Conservation (phyloP, 139 green algal genomes). For the Raphidocelis subcapitata region DNA sequence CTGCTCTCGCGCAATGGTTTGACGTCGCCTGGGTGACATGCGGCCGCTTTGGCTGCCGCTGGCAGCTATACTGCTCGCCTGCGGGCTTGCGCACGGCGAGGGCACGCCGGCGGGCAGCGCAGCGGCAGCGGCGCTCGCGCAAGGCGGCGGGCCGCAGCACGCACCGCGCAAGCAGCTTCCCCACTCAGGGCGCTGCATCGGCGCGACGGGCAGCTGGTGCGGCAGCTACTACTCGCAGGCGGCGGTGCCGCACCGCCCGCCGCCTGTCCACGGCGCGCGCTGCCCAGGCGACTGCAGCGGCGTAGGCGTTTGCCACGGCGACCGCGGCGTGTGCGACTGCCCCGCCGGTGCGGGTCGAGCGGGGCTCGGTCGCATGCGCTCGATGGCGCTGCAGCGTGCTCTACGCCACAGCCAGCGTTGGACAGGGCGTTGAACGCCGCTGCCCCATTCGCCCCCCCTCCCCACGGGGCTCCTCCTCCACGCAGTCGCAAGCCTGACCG, state of each 20-base stretch:
- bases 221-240: constrained; percentile 8
- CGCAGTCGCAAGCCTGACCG: not conserved
- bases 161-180: not conserved
- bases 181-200: not conserved
- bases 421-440: not conserved
- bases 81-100: too few species aligned
- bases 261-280: constrained; percentile 7
- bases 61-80: too few species aligned
- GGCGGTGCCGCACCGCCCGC: not conserved
- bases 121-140: too few species aligned
- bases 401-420: not conserved
- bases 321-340: constrained; percentile 53
- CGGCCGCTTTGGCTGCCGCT: too few species aligned
- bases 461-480: constrained; percentile 7
- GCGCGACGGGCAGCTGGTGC: constrained; percentile 16
- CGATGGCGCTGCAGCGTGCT: not conserved
- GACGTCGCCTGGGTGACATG: too few species aligned
- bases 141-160: too few species aligned
- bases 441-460: not conserved
- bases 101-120: too few species aligned
- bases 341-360: constrained; percentile 29
- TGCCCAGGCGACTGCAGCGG: constrained; percentile 44
- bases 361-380: not conserved
- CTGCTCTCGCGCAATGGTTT: too few species aligned
- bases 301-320: constrained; percentile 51